phyloP scores from a whole-genome alignment of 2,329 filamentous ascomycete species.

The Venturia carpophila region DNA sequence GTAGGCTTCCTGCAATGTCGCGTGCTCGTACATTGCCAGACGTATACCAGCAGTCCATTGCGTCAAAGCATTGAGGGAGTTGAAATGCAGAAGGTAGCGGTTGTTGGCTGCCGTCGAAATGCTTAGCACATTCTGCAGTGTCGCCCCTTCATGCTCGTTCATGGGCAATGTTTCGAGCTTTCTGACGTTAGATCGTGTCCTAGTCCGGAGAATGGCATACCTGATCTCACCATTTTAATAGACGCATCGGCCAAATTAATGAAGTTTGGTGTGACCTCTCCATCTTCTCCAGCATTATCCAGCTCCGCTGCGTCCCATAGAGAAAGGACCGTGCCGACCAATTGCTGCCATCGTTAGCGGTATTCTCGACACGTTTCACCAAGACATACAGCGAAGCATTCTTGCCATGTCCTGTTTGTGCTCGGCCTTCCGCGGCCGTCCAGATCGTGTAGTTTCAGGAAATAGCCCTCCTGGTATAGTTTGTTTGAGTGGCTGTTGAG shows the following conservation, averaged over 20 bases:
- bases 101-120: slow-evolving; percentile 94
- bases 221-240: slow-evolving; percentile 76
- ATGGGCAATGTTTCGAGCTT: slow-evolving; percentile 69
- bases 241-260: slow-evolving; percentile 97
- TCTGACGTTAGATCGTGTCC: slow-evolving; percentile 22
- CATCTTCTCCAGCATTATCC: slow-evolving; percentile 76
- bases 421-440: slow-evolving; percentile 80
- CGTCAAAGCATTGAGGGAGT: slow-evolving; percentile 82
- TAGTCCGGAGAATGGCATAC: neutral
- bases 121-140: slow-evolving; percentile 88
- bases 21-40: slow-evolving; percentile 88
- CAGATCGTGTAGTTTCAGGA: slow-evolving; percentile 90
- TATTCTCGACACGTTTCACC: no score
- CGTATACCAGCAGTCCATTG: slow-evolving; percentile 96
- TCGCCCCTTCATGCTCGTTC: slow-evolving; percentile 65
- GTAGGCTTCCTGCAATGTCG: slow-evolving; percentile 89
- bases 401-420: slow-evolving; percentile 69
- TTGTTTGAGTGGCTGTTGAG: slow-evolving; percentile 95
- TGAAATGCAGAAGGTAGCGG: slow-evolving; percentile 92
- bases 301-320: slow-evolving; percentile 92
- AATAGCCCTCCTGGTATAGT: slow-evolving; percentile 95
- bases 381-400: slow-evolving; percentile 65
- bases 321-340: slow-evolving; percentile 89
- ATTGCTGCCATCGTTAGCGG: slow-evolving; percentile 55
- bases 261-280: slow-evolving; percentile 81